Evolutionary conservation across 768 basidiomycete species (phyloP), one percentile per base, ranked within the genome.

Genomic region (Psilocybe cubensis): DNA sequence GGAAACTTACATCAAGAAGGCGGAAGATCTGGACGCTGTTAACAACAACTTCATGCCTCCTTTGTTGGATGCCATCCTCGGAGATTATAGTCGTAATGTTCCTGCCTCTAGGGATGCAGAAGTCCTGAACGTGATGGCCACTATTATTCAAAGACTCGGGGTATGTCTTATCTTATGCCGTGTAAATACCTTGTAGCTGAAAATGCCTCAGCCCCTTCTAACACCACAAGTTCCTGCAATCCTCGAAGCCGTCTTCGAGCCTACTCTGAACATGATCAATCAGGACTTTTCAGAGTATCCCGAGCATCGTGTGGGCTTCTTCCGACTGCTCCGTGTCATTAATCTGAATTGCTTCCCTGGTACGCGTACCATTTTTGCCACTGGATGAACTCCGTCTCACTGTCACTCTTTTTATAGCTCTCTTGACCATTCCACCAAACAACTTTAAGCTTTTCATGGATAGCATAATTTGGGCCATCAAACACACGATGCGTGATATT

Each of bases 401-500:
- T 47, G 51, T 41, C 61, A 49, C 23, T 48, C 56, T 43, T 52
- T 25, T 35, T 60, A 53, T 60, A 91, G 95, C 95, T 5, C 76
- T 98, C 44, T 82, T 96, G 55, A 85, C 84, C 23, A 83, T 97
- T 58, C 93, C 94, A n/a, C 90, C 94, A 9, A 74, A 82, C 44
- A 93, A 97, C 74, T 98, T 98, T 83, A 98, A 97, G 76, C 77
- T 98, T 57, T 91, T 97, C 73, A 98, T 97, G 87, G 96, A 98
- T 72, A 95, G 94, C 58, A 91, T 98, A 62, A 89, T 96, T 50
- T 99, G 97, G 96, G 96, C 95, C n/a, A 96, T 98, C 79, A 99
- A 99, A 74, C 97, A 99, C 76, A 98, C 94, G 14, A 95, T 97
- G 94, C 86, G 96, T 53, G 96, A 98, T 72, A 97, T 99, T 60